These are phyloP conservation scores for Oryza coarctata DNA, from an alignment of 176 grass and related monocot species.

Conservation along the genomic window DNA sequence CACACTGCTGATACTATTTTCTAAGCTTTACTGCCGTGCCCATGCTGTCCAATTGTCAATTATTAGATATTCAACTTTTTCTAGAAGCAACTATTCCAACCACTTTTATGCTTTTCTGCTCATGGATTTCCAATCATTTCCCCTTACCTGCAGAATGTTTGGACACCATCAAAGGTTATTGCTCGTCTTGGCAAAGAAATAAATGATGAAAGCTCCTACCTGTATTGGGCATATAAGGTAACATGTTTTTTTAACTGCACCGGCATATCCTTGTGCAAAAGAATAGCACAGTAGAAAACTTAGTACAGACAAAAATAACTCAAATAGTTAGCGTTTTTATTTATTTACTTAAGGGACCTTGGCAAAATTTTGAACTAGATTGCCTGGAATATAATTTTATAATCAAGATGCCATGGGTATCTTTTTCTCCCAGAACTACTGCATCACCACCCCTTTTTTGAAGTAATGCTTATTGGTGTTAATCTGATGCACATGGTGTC, in stretches of 20 bases:
- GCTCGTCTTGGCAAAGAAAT: constrained; percentile 94
- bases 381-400: too few relatives aligned
- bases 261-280: background rate
- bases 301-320: too few relatives aligned
- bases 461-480: background rate
- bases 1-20: too few relatives aligned
- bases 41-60: background rate
- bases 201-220: constrained; percentile 75
- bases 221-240: constrained; percentile 97
- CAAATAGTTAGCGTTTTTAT: too few relatives aligned
- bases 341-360: too few relatives aligned
- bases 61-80: background rate
- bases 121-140: background rate
- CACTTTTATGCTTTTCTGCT: constrained; percentile 1
- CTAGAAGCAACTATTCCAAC: background rate
- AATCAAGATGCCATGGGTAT: background rate
- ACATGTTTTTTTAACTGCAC: background rate
- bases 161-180: constrained; percentile 95
- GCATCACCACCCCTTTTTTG: background rate
- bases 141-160: constrained; percentile 60
- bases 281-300: background rate
- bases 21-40: background rate
- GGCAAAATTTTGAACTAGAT: too few relatives aligned
- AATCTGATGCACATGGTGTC: background rate
- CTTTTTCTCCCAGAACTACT: background rate